These are phyloP conservation scores for Paraglomus brasilianum DNA, from an alignment of 192 early-diverging fungal species.

Conservation along the genomic window DNA sequence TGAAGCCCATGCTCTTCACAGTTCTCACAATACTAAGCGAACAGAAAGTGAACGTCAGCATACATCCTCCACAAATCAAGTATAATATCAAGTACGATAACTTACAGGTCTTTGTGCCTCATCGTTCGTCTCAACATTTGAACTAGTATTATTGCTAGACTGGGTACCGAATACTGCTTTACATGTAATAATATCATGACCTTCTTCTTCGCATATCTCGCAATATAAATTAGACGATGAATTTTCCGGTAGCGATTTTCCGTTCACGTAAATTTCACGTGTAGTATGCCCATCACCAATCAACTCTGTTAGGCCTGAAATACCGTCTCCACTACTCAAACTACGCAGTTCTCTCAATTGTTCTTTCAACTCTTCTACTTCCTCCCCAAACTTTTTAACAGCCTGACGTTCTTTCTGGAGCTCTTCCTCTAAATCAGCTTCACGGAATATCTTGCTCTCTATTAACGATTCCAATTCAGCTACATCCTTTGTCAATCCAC, in stretches of 20 bases:
- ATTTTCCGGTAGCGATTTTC: no score
- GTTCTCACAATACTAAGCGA: conserved; percentile 68
- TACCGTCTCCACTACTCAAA: not conserved
- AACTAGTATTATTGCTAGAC: not conserved
- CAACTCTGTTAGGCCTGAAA: not conserved
- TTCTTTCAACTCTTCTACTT: conserved; percentile 52
- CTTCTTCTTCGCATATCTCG: conserved; percentile 65
- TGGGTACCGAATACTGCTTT: conserved; percentile 44
- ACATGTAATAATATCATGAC: conserved; percentile 65
- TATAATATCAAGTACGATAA: conserved; percentile 6
- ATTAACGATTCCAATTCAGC: conserved; percentile 64
- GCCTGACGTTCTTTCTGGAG: conserved; percentile 48
- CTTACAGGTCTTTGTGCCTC: conserved; percentile 49
- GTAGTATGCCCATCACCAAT: no score
- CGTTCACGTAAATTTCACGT: no score
- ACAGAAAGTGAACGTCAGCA: no score
- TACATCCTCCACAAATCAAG: no score
- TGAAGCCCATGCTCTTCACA: conserved; percentile 72
- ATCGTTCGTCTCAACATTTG: conserved; percentile 26
- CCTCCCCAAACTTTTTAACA: conserved; percentile 41
- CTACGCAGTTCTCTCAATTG: conserved; percentile 48
- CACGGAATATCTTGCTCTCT: conserved; percentile 74
- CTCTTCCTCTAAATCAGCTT: conserved; percentile 65
- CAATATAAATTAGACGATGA: conserved; percentile 44
- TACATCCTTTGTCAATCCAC: conserved; percentile 61